Base-by-base conservation (phyloP, 306 rosid genomes). In the Cyamopsis tetragonoloba region DNA sequence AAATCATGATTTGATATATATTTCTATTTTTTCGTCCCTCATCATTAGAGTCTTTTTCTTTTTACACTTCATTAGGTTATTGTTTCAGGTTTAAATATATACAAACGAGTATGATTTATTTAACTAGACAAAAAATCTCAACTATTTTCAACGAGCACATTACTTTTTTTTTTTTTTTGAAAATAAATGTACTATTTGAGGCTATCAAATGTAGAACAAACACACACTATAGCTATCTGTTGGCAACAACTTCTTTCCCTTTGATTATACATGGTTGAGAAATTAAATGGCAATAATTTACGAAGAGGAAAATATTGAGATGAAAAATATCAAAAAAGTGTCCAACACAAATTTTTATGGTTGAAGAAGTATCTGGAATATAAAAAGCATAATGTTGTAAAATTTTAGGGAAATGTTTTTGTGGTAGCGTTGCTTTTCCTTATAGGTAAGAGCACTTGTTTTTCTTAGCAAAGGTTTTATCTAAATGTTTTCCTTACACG, bases 401-500 rank as follows among this genome's bases (percentile, higher is more conserved):
- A 76, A 70, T 5, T 11, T 23, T 54, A 18, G 72, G 76, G 42
- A 62, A n/a, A 69, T 69, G 55, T 76, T 44, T 76, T 44, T 73
- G 35, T 70, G 59, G 61, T 55, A n/a, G 35, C 17, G 48, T 30
- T 46, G 27, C 10, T 23, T 77, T 77, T 77, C 81, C 81, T 34
- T 56, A 27, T 35, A 64, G 54, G 72, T 27, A 54, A 77, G 73
- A 63, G 13, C 65, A 34, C 11, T 77, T 55, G 53, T 64, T 71
- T 18, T 41, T 43, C 47, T 35, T 14, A 71, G 49, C 18, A 24
- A 47, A 71, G 37, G 55, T 55, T n/a, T n/a, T 26, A 70, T 46
- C 44, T 13, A 63, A 71, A 15, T 63, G 41, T 71, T 71, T 71
- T 64, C 69, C 73, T 61, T 76, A 69, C 54, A 62, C 54, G 72